Evolutionary conservation across 2,329 filamentous ascomycete species (phyloP).

Genomic region (Meredithiella fracta): DNA sequence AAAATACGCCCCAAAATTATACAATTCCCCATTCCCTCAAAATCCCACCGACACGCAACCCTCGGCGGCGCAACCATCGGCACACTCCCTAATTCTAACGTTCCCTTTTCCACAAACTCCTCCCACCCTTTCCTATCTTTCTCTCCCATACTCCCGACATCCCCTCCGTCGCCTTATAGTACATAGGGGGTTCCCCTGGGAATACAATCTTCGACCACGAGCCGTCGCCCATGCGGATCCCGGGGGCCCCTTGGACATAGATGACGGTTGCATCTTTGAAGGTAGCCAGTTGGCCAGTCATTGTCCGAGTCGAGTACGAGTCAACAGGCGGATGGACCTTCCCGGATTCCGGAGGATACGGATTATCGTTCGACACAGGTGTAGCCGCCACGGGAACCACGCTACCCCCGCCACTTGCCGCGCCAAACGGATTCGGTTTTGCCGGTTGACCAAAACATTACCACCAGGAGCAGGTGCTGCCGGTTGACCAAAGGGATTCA

Average conservation of each 20-base stretch:
- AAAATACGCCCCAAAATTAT: too few species aligned
- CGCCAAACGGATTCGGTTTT: constrained; percentile 6
- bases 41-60: constrained; percentile 60
- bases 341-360: constrained; percentile 29
- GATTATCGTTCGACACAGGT: constrained; percentile 18
- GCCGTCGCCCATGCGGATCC: constrained; percentile 33
- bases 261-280: constrained; percentile 50
- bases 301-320: constrained; percentile 27
- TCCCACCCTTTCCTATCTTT: constrained; percentile 47
- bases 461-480: constrained; percentile 1
- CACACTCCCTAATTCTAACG: constrained; percentile 54
- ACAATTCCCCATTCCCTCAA: constrained; percentile 29
- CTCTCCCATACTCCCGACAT: constrained; percentile 39
- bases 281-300: constrained; percentile 30
- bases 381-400: constrained; percentile 6
- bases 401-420: too few species aligned
- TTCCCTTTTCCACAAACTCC: constrained; percentile 45
- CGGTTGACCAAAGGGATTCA: constrained; percentile 12
- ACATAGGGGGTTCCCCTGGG: constrained; percentile 49
- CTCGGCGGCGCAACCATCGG: constrained; percentile 62
- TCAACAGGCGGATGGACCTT: constrained; percentile 29
- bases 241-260: constrained; percentile 38
- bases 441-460: constrained; percentile 10
- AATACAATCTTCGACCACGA: constrained; percentile 54
- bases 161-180: constrained; percentile 46